phyloP scores from a whole-genome alignment of 2,329 filamentous ascomycete genomes.

The Venturia oleaginea region DNA sequence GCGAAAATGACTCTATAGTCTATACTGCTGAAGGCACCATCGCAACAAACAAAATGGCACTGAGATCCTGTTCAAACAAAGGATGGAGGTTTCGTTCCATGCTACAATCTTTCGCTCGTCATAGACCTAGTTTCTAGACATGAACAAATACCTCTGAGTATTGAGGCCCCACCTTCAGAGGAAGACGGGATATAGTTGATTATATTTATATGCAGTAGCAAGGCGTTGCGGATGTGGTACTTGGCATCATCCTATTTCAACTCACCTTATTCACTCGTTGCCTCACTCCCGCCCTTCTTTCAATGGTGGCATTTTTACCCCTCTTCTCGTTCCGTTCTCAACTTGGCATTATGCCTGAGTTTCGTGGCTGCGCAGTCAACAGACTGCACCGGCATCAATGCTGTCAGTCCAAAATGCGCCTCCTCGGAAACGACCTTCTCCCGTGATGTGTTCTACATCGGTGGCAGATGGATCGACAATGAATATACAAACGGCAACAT shows the following conservation, averaged over 20 bases:
- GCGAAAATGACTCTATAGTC: not conserved
- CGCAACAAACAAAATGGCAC: too few relatives aligned
- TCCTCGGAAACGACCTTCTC: not conserved
- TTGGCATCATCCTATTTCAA: not conserved
- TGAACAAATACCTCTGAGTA: too few relatives aligned
- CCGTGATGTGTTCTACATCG: constrained; percentile 9
- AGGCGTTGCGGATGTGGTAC: not conserved
- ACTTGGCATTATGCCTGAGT: not conserved
- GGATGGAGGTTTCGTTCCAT: too few relatives aligned
- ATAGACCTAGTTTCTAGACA: not conserved
- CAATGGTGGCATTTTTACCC: not conserved
- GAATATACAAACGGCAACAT: not conserved
- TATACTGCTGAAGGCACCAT: not conserved
- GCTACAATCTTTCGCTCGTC: not conserved
- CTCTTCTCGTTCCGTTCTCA: not conserved
- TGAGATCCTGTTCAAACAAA: too few relatives aligned
- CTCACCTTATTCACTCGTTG: not conserved
- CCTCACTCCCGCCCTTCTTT: not conserved
- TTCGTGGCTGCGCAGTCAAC: not conserved
- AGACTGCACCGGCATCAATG: not conserved
- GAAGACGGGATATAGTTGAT: not conserved
- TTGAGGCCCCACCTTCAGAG: not conserved
- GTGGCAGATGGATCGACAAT: not conserved
- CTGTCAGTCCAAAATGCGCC: not conserved
- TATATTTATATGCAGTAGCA: not conserved